A percentile compares a stretch with the other conserved stretches of the same genome.
These are phyloP conservation scores for Raphanus hybrid DNA, from an alignment of 441 rosid species.

Conservation along the genomic window DNA sequence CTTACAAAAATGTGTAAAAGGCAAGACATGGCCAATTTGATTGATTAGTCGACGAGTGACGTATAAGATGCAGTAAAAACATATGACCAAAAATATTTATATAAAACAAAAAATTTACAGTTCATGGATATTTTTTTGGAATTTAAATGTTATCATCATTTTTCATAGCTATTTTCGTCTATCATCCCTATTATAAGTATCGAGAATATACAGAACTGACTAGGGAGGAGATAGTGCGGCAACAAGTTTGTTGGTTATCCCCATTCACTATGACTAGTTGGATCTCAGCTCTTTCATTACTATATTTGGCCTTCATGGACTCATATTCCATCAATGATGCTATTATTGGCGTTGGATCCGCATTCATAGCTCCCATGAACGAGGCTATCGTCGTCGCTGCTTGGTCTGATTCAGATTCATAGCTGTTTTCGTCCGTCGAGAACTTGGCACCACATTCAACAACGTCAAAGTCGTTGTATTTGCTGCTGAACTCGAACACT, in stretches of 20 bases:
- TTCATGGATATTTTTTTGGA: neutral
- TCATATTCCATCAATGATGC: neutral
- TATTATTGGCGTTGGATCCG: neutral
- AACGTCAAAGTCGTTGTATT: neutral
- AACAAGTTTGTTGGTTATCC: neutral
- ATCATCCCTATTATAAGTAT: neutral
- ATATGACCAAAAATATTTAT: neutral
- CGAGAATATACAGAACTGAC: neutral
- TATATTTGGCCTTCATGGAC: neutral
- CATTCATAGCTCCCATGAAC: neutral
- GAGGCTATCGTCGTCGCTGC: neutral
- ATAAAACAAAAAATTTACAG: neutral
- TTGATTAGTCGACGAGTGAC: neutral
- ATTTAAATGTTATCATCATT: neutral
- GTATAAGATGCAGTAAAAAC: neutral
- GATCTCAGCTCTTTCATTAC: neutral
- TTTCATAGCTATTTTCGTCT: neutral
- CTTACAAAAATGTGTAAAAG: too few relatives aligned
- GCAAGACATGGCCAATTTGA: neutral
- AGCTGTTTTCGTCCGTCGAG: neutral
- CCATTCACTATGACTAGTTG: neutral
- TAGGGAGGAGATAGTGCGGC: neutral
- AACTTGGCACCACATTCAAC: conserved; percentile 8
- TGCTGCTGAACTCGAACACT: conserved; percentile 1
- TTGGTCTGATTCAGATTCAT: neutral